Conservation (phyloP, 176 grass and related monocot genomes). For the Tuctoria greenei region DNA sequence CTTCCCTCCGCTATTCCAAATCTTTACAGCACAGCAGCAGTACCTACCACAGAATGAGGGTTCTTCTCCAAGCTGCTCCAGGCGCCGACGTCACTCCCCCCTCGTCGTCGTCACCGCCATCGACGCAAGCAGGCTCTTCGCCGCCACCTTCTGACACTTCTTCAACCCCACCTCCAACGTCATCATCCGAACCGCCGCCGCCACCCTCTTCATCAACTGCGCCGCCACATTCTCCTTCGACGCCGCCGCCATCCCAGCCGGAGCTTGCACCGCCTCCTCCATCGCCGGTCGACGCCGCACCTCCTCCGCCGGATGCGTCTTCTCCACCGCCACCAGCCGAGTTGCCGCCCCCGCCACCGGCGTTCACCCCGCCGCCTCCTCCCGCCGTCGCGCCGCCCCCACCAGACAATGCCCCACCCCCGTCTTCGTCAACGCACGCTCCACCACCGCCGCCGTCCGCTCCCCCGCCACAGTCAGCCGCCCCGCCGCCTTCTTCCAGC, state of each 20-base stretch:
- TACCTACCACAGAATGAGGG: constrained; percentile 26
- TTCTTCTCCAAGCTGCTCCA: constrained; percentile 32
- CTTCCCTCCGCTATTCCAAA: background rate
- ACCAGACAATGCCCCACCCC: constrained; percentile 27
- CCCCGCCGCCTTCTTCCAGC: constrained; percentile 26
- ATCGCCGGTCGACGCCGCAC: constrained; percentile 11
- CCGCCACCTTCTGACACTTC: constrained; percentile 23
- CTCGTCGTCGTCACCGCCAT: no score
- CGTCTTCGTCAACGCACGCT: background rate
- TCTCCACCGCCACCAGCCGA: constrained; percentile 29
- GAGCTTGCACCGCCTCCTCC: constrained; percentile 23
- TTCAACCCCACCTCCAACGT: background rate
- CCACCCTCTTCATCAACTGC: background rate
- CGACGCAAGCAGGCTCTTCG: background rate
- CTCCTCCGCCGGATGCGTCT: constrained; percentile 9
- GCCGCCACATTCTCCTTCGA: constrained; percentile 5
- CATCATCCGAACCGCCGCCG: background rate
- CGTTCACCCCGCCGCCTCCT: constrained; percentile 29
- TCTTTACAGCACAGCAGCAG: constrained; percentile 32
- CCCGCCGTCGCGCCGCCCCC: constrained; percentile 26
- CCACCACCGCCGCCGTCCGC: constrained; percentile 2
- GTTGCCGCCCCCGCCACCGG: constrained; percentile 27
- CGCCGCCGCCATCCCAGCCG: constrained; percentile 12
- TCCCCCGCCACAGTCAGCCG: background rate
- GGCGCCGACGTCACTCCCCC: background rate